phyloP scores from a whole-genome alignment of 441 rosid species.

The Adansonia madagascariensis region DNA sequence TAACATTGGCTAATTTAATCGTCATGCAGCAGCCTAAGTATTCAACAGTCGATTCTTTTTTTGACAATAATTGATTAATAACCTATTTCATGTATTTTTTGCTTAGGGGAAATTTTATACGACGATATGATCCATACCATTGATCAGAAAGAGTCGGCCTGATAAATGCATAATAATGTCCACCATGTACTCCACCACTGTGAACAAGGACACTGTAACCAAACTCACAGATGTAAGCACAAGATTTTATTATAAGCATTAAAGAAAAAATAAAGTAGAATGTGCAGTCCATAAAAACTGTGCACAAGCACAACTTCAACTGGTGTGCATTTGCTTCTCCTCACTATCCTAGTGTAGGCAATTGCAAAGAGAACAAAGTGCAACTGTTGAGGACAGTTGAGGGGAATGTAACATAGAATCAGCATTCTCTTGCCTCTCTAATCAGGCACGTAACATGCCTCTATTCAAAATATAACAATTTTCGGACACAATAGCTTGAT shows the following conservation, averaged over 20 bases:
- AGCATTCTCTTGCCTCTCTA: neutral
- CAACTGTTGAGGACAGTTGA: neutral
- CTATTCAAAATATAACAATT: neutral
- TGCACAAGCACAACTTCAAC: conserved; percentile 2
- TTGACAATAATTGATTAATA: neutral
- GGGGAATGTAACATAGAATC: conserved; percentile 13
- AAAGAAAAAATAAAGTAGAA: neutral
- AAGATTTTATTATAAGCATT: conserved; percentile 1
- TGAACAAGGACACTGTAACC: conserved; percentile 48
- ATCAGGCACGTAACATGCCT: neutral
- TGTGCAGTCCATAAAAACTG: neutral
- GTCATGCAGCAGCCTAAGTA: neutral
- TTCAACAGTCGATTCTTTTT: conserved; percentile 7
- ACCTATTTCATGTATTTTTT: neutral
- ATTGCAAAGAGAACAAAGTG: neutral
- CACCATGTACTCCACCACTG: conserved; percentile 56
- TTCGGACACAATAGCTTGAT: neutral
- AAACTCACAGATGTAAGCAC: conserved; percentile 23
- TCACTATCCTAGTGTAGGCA: neutral
- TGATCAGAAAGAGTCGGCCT: conserved; percentile 55
- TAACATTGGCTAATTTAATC: neutral
- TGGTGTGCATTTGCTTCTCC: neutral
- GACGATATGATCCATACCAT: conserved; percentile 38
- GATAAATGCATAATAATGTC: conserved; percentile 57
- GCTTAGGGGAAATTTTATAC: neutral